phyloP scores from a whole-genome alignment of 2,329 filamentous ascomycete genomes.

The Blastomyces parvus region DNA sequence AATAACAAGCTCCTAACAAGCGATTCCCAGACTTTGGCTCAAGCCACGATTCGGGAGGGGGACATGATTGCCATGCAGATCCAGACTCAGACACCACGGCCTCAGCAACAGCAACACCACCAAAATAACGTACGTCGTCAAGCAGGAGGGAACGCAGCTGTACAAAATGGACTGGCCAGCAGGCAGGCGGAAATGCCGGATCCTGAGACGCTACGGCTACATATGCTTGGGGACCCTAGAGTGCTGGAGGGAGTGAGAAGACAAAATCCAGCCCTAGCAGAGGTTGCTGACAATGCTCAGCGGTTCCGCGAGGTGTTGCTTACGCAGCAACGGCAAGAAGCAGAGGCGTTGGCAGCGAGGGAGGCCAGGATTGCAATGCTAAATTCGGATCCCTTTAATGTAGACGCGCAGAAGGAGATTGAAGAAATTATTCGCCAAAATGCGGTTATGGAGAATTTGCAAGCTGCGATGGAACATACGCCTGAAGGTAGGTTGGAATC shows the following conservation, averaged over 20 bases:
- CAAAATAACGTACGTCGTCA: neutral
- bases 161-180: constrained; percentile 17
- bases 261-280: constrained; percentile 66
- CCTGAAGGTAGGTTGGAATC: constrained; percentile 64
- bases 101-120: constrained; percentile 13
- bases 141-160: neutral
- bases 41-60: constrained; percentile 71
- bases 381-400: constrained; percentile 89
- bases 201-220: constrained; percentile 71
- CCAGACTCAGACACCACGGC: constrained; percentile 24
- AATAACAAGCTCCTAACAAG: constrained; percentile 74
- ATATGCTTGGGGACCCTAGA: constrained; percentile 68
- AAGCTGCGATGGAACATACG: constrained; percentile 94
- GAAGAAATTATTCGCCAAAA: constrained; percentile 97
- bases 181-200: constrained; percentile 40
- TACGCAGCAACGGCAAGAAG: constrained; percentile 59
- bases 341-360: constrained; percentile 63
- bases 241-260: constrained; percentile 61
- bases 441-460: constrained; percentile 85
- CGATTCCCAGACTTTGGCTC: constrained; percentile 69
- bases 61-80: constrained; percentile 90
- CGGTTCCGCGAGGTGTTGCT: constrained; percentile 66
- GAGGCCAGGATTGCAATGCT: constrained; percentile 73
- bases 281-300: constrained; percentile 63
- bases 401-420: constrained; percentile 82